A percentile compares a stretch with the other conserved stretches of the same genome.
phyloP scores from a whole-genome alignment of 1,284 basidiomycete species.

The Microbotryomycetes sp. region DNA sequence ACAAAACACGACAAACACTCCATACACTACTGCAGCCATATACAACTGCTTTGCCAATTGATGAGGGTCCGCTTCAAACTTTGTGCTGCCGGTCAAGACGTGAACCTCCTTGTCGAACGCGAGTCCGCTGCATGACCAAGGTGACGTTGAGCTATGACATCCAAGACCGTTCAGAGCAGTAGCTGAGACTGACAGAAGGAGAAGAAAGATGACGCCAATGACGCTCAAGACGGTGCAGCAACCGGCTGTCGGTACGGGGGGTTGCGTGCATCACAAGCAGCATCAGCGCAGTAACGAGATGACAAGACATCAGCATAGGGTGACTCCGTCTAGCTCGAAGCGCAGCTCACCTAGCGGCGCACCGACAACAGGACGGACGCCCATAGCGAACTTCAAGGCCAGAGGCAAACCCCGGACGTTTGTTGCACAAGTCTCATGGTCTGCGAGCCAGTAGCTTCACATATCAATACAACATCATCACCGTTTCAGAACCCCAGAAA shows the following conservation, averaged over 20 bases:
- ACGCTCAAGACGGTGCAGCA: slow-evolving; percentile 50
- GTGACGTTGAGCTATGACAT: background rate
- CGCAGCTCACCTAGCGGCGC: slow-evolving; percentile 41
- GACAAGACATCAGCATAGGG: too few species aligned
- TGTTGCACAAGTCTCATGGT: too few species aligned
- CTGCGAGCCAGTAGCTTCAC: too few species aligned
- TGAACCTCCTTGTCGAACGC: slow-evolving; percentile 7
- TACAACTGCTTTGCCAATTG: slow-evolving; percentile 21
- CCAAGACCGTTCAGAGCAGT: background rate
- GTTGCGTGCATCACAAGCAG: slow-evolving; percentile 6
- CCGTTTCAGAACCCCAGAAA: too few species aligned
- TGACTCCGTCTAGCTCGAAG: too few species aligned
- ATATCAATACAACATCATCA: too few species aligned
- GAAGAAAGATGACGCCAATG: slow-evolving; percentile 49
- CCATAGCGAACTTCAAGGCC: too few species aligned
- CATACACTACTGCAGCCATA: slow-evolving; percentile 22
- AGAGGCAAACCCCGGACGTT: too few species aligned
- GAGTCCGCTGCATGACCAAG: background rate
- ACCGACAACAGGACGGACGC: slow-evolving; percentile 43
- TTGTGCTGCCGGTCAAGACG: slow-evolving; percentile 17
- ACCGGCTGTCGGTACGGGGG: slow-evolving; percentile 40
- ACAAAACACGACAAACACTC: slow-evolving; percentile 23
- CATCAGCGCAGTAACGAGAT: background rate
- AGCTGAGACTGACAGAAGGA: slow-evolving; percentile 31
- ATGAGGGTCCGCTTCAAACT: slow-evolving; percentile 16